Evolutionary conservation across 331 rosid genomes (phyloP), one percentile per base, ranked within the genome.

Genomic region (Rhamnella rubrinervis): DNA sequence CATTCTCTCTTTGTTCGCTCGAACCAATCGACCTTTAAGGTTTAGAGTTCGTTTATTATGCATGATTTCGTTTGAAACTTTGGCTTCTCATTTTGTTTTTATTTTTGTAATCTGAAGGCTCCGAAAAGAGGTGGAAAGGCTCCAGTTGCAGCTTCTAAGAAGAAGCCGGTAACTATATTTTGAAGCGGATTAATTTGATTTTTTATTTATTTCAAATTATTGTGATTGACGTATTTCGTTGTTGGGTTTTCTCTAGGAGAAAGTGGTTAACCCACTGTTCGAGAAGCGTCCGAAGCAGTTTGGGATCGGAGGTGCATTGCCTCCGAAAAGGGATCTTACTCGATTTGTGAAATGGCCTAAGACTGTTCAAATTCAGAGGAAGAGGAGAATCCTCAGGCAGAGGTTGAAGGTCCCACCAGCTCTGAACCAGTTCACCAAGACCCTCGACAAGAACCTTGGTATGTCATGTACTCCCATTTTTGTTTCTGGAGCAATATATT

Each of bases 311-410:
- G 84, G 84, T 21, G 84, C 84, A 6, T 60, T 80, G 41, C 84
- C 81, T 0, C 84, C 84, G 18, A 80, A 80, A 72, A 71, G 81
- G 56, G 84, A 75, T 65, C 79, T 80, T 18, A 80, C 84, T 44
- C 63, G 84, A 12, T 80, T 80, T 59, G 81, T 80, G 26, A 80
- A 81, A 63, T 81, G 85, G 85, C 81, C 85, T 1, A 77, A 81
- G 52, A 38, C 31, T 6, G 85, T 81, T 3, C 79, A 72, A 35
- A 68, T 76, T 59, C 67, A 76, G 67, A 81, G 85, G 81, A 81
- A 81, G 78, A 71, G 78, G 41, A 76, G 85, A 65, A 81, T 76
- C 63, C 85, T 81, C 35, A 81, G 63, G 78, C 73, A 71, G 70
- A 81, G 85, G 72, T 23, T 81, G 25, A 76, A 76, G 81, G 76